A percentile compares a stretch with the other conserved stretches of the same genome.
These are phyloP conservation scores for Candida maesae DNA, from an alignment of 805 yeast species.

Conservation along the genomic window DNA sequence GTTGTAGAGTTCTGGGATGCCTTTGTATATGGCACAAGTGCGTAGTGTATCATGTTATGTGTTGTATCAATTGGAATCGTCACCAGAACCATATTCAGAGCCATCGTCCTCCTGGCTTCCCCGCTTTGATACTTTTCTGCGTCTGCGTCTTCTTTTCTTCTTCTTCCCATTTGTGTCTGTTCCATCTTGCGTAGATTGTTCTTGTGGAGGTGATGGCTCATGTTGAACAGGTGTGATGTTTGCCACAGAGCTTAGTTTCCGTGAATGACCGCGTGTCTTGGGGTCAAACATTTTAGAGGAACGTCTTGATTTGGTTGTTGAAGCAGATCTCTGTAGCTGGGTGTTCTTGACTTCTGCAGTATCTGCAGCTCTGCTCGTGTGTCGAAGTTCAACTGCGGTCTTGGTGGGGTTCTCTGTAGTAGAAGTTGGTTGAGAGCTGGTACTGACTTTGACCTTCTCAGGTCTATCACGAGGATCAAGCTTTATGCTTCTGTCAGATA, in stretches of 20 bases:
- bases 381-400: too few relatives aligned
- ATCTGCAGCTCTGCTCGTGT: too few relatives aligned
- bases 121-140: constrained; percentile 4
- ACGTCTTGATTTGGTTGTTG: constrained; percentile 7
- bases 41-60: neutral
- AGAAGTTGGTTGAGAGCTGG: too few relatives aligned
- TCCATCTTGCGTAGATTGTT: neutral
- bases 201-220: neutral
- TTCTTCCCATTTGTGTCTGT: constrained; percentile 6
- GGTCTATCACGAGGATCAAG: constrained; percentile 6
- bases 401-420: too few relatives aligned
- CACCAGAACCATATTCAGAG: constrained; percentile 6
- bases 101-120: neutral
- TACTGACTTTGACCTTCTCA: constrained; percentile 8
- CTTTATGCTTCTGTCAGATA: constrained; percentile 17
- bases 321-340: neutral
- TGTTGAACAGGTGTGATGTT: neutral
- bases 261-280: neutral
- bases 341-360: too few relatives aligned
- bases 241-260: too few relatives aligned
- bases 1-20: too few relatives aligned
- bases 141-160: constrained; percentile 17
- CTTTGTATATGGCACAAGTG: too few relatives aligned
- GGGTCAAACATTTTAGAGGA: constrained; percentile 6
- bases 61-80: constrained; percentile 3